Evolutionary conservation across 495 filamentous ascomycete species (phyloP), one percentile per base, ranked within the genome.

Genomic region (Alectoria sarmentosa): DNA sequence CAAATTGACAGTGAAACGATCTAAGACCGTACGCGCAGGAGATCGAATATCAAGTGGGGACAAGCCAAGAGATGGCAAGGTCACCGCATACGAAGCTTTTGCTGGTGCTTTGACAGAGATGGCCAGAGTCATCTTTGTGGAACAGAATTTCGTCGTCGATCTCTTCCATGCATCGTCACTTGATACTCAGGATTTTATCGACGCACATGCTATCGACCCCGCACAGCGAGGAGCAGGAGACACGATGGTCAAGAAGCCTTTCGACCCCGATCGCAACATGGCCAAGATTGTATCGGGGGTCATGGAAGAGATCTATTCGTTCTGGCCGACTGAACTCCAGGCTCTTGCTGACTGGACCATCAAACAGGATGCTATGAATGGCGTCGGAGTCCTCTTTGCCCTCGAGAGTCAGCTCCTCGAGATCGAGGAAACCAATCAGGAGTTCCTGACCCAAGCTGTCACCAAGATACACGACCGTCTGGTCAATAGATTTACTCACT

Each of bases 91-190:
- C 65, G 93, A 96, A 76, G 87, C 86, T n/a, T 96, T 96, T 75
- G 80, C 85, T 3, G 88, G 88, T 41, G 83, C 87, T 21, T 77
- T 97, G 52, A 85, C 89, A 58, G 90, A 96, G 73, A 84, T 90
- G 62, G 75, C 90, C 55, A 87, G 85, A 28, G 82, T 94, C 64
- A 85, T 96, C 46, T 87, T 88, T 58, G 89, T 89, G 66, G 93
- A 98, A 76, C 93, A 98, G 73, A 96, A 96, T 71, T 98, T 97
- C 69, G 78, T 96, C 36, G 85, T 95, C 30, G 89, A 94, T 62
- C 94, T 96, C 75, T 98, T 97, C 79, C 91, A 96, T 63, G 82
- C 94, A 13, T 88, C 86, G 41, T 94, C 91, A 21, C 78, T 90
- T 17, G 84, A 88, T 61, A 86, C 81, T 19, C 76, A 81, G 19